A percentile compares a stretch with the other conserved stretches of the same genome.
These are phyloP conservation scores for fission yeast (Schizosaccharomyces pombe) DNA, from an alignment of 805 yeast species.

Conservation along the genomic window DNA sequence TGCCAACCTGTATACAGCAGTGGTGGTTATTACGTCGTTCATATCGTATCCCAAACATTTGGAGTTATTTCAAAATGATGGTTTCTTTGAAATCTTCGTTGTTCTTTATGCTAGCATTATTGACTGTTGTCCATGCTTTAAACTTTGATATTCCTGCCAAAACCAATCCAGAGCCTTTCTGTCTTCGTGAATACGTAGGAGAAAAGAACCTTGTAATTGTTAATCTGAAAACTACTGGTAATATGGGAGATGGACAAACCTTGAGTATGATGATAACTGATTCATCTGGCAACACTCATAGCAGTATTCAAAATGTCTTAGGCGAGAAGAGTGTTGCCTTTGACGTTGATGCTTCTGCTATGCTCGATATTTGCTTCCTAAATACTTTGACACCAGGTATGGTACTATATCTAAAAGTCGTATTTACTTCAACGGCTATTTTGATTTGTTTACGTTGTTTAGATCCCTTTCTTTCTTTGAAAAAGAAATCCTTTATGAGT, in stretches of 20 bases:
- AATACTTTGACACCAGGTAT: background rate
- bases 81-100: background rate
- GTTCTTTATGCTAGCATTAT: constrained; percentile 8
- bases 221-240: constrained; percentile 50
- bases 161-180: constrained; percentile 27
- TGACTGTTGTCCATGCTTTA: background rate
- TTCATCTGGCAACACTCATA: constrained; percentile 44
- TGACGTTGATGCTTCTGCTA: background rate
- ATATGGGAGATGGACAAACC: constrained; percentile 66
- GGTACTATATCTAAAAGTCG: no score
- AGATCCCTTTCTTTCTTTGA: constrained; percentile 7
- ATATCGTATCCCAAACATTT: no score
- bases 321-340: constrained; percentile 28
- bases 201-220: constrained; percentile 76
- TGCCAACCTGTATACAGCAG: no score
- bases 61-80: no score
- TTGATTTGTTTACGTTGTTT: background rate
- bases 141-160: background rate
- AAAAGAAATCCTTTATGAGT: no score
- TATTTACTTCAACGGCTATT: no score
- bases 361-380: constrained; percentile 67
- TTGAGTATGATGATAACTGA: constrained; percentile 27
- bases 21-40: no score
- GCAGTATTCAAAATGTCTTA: constrained; percentile 50
- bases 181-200: constrained; percentile 77